Evolutionary conservation across 176 grass and related monocot species (phyloP).

Genomic region (Lolium multiflorum): DNA sequence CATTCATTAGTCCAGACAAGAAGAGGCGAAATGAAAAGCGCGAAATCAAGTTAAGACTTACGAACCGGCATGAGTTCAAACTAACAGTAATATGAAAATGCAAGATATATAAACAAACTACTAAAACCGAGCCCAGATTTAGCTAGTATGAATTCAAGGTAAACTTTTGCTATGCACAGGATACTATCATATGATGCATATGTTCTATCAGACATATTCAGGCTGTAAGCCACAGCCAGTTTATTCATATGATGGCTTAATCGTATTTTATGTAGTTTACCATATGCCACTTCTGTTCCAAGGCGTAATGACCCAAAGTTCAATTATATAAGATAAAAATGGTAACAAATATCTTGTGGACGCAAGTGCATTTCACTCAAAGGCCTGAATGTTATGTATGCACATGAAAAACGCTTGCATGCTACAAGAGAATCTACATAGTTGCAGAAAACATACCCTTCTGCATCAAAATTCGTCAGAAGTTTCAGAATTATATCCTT

Average conservation of each 20-base stretch:
- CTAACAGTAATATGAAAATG: not conserved
- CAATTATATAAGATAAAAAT: not conserved
- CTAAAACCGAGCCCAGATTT: not conserved
- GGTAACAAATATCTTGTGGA: not conserved
- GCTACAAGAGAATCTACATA: not conserved
- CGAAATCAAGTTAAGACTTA: not conserved
- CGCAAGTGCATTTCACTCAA: not conserved
- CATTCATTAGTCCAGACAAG: too few relatives aligned
- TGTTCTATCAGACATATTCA: not conserved
- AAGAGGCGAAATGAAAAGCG: not conserved
- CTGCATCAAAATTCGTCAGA: not conserved
- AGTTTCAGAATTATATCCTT: not conserved
- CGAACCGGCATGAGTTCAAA: not conserved
- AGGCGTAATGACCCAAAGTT: not conserved
- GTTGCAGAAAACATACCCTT: not conserved
- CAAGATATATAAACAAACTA: not conserved
- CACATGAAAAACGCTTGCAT: slow-evolving; percentile 2
- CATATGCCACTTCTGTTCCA: not conserved
- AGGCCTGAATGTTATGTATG: not conserved
- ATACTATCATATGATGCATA: too few relatives aligned
- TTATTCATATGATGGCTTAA: not conserved
- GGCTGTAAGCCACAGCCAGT: not conserved
- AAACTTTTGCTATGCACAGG: not conserved
- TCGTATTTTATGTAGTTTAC: not conserved
- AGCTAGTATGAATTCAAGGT: not conserved